Conservation (phyloP, 345 rosid species). For the Orychophragmus violaceus region DNA sequence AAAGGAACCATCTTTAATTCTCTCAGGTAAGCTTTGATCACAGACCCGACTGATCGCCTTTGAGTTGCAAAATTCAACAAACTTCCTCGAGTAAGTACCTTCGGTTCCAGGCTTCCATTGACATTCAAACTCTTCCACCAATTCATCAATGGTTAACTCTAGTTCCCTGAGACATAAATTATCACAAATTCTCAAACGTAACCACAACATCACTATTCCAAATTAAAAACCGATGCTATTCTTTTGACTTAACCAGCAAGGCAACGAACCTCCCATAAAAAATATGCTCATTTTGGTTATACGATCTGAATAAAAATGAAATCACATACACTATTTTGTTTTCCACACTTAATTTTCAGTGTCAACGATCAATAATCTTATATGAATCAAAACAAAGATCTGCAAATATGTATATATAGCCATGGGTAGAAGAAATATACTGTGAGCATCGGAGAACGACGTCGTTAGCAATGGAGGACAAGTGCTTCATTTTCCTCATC, state of each 20-base stretch:
- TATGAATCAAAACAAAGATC: background rate
- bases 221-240: background rate
- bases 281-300: too few species aligned
- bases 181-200: background rate
- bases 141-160: conserved; percentile 32
- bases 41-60: conserved; percentile 41
- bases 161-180: conserved; percentile 42
- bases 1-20: conserved; percentile 58
- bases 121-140: conserved; percentile 63
- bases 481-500: conserved; percentile 51
- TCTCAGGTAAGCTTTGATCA: conserved; percentile 42
- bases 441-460: conserved; percentile 55
- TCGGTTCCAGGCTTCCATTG: conserved; percentile 47
- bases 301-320: too few species aligned
- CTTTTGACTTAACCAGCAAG: background rate
- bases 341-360: background rate
- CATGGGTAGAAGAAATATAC: conserved; percentile 29
- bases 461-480: conserved; percentile 74
- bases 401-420: background rate
- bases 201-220: background rate
- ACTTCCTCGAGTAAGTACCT: conserved; percentile 49
- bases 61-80: conserved; percentile 64
- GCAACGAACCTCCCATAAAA: background rate
- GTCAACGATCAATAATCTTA: background rate
- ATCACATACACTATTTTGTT: background rate